Evolutionary conservation across 2,329 filamentous ascomycete species (phyloP), one percentile per base, ranked within the genome.

Genomic region (Paradendryphiella salina): DNA sequence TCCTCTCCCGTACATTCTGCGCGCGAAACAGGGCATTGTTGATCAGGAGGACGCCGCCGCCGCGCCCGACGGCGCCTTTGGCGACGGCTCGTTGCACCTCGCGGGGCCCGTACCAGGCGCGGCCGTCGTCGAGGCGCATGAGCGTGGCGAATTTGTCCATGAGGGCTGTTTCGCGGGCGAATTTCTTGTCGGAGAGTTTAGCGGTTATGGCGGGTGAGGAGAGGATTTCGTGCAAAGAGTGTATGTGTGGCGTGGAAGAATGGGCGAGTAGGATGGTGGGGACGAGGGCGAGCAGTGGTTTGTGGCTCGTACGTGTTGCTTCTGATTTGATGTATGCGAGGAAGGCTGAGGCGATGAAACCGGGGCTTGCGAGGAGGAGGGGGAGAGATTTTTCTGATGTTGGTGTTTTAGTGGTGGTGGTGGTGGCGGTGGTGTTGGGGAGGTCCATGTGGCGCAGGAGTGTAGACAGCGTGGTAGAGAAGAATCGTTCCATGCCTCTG

Each of bases 21-120:
- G 88, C 91, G 40, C 94, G 82, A 73, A 99, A 97, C 1, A 97
- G 77, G 1, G 85, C 83, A 71, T 96, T 96, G 60, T 88, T 95
- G 64, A 99, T 86, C 47, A 99, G 78, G 41, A 99, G 74, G 2
- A 91, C 84, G 10, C 91, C 92, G 0, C 92, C 92, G 7, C 92
- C 90, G 11, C 87, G 82, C 0, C 92, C 92, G 0, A 97, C 90
- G 0, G 92, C 94, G 1, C 93, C 93, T 62, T 94, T 89, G 9
- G 85, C 85, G 3, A 96, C 86, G 0, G 93, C 93, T 54, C 83
- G 84, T 67, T 90, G 85, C 2, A 96, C 91, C 45, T 96, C 90
- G 11, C 80, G 82, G 0, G 87, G 84, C 0, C 94, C 94, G 73
- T 99, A 99, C 82, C 92, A 96, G 2, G 92, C 93, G 49, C 88